phyloP scores from a whole-genome alignment of 192 early-diverging fungal genomes.

The Linnemannia schmuckeri region DNA sequence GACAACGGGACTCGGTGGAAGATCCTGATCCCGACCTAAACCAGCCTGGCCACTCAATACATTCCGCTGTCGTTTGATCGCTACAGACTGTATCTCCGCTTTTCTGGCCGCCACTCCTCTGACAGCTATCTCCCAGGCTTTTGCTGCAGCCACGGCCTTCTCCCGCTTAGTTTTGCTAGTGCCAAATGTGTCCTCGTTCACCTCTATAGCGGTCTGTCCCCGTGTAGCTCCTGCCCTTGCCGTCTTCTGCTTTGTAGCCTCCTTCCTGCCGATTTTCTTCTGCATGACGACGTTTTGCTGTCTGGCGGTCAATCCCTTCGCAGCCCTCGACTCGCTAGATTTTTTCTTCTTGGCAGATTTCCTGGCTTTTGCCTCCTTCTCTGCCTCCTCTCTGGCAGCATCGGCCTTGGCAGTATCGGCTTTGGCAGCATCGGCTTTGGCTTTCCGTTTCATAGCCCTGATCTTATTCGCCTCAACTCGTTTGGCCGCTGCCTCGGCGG shows the following conservation, averaged over 20 bases:
- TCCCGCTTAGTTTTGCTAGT: not conserved
- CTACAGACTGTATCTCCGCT: not conserved
- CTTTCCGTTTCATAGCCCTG: not conserved
- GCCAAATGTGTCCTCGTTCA: not conserved
- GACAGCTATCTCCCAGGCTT: not conserved
- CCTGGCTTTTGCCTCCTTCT: not conserved
- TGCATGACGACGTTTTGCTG: not conserved
- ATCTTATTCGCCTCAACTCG: no score
- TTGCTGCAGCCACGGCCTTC: not conserved
- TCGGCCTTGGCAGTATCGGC: not conserved
- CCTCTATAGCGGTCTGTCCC: not conserved
- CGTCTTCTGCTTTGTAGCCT: not conserved
- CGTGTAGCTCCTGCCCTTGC: not conserved
- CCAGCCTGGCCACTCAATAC: not conserved
- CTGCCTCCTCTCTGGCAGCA: not conserved
- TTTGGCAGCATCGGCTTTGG: not conserved
- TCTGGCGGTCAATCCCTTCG: not conserved
- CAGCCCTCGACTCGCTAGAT: not conserved
- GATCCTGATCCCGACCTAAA: not conserved
- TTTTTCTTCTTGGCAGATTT: not conserved
- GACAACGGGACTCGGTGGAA: not conserved
- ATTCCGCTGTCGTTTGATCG: not conserved
- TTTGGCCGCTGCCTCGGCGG: not conserved
- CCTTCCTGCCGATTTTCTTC: not conserved
- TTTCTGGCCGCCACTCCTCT: not conserved